Conservation (phyloP, 2,329 filamentous ascomycete genomes). For the Cladosporium sphaerospermum region DNA sequence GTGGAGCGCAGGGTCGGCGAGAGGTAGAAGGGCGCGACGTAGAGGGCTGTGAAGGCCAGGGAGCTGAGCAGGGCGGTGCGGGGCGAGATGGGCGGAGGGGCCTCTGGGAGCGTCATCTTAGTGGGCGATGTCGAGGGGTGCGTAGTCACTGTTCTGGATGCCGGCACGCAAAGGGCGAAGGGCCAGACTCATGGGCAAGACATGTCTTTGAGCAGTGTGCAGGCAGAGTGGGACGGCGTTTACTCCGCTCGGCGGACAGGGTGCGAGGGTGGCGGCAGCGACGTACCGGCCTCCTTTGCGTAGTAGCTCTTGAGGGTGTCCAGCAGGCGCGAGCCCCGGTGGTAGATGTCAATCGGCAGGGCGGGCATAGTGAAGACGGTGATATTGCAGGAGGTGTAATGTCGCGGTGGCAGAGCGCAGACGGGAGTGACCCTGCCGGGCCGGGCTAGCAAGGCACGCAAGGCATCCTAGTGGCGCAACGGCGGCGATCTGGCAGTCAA, state of each 20-base stretch:
- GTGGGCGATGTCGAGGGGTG: neutral
- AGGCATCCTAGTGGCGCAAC: neutral
- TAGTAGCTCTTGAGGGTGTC: slow-evolving; percentile 14
- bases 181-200: slow-evolving; percentile 2
- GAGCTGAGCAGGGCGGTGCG: slow-evolving; percentile 26
- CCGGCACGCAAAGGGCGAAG: neutral
- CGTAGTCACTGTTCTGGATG: neutral
- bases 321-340: slow-evolving; percentile 9
- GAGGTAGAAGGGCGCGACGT: slow-evolving; percentile 87
- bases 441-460: neutral
- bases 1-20: slow-evolving; percentile 74
- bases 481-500: neutral
- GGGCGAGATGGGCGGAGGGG: slow-evolving; percentile 19
- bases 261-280: neutral
- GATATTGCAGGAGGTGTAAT: slow-evolving; percentile 6
- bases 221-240: neutral
- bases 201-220: slow-evolving; percentile 1
- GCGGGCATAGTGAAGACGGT: slow-evolving; percentile 11
- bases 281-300: slow-evolving; percentile 15
- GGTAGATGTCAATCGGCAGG: slow-evolving; percentile 12
- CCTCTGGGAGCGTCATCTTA: slow-evolving; percentile 21
- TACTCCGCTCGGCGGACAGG: neutral
- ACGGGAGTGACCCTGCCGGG: neutral
- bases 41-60: slow-evolving; percentile 75
- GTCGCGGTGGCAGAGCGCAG: slow-evolving; percentile 1